Conservation (phyloP, 805 yeast genomes). For the Yarrowia sp. region DNA sequence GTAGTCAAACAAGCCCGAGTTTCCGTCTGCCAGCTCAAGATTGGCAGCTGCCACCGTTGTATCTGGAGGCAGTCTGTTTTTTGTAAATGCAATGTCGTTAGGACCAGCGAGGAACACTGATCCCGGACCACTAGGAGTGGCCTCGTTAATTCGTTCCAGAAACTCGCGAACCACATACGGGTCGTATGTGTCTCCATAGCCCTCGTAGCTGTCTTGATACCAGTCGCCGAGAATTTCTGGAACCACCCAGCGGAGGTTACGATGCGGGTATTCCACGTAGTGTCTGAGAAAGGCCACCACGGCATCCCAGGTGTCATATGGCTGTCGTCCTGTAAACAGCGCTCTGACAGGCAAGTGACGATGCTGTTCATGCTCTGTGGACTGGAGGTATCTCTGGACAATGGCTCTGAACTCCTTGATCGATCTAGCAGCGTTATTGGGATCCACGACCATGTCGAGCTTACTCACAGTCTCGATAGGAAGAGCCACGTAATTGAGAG, state of each 20-base stretch:
- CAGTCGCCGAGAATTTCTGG: neutral
- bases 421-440: neutral
- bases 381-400: neutral
- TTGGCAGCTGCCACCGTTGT: neutral
- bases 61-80: neutral
- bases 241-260: neutral
- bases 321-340: neutral
- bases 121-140: neutral
- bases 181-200: neutral
- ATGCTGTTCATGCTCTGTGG: neutral
- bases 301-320: constrained; percentile 11
- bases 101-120: constrained; percentile 9
- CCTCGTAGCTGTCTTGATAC: neutral
- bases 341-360: neutral
- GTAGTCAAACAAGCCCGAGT: neutral
- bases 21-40: constrained; percentile 1
- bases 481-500: constrained; percentile 1
- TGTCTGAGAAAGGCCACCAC: constrained; percentile 1
- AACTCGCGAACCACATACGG: neutral
- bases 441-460: neutral
- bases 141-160: neutral
- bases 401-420: neutral
- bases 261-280: constrained; percentile 9
- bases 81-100: constrained; percentile 1
- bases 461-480: constrained; percentile 2